Evolutionary conservation across 192 early-diverging fungal genomes (phyloP).

Genomic region (Coemansia sp.): DNA sequence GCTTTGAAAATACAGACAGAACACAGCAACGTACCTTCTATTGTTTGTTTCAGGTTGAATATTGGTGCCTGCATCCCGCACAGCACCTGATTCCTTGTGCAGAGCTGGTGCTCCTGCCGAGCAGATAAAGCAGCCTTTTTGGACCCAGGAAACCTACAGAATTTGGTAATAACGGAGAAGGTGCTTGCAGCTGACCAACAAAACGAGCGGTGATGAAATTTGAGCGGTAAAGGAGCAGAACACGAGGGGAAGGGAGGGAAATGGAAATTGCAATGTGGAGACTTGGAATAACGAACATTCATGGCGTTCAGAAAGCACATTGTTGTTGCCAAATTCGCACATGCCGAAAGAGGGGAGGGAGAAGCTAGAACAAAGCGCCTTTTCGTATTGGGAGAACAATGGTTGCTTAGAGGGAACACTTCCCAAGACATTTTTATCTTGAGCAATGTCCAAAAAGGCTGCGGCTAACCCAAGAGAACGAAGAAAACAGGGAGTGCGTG

Average conservation of each 20-base stretch:
- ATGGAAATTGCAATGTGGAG: background rate
- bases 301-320: slow-evolving; percentile 17
- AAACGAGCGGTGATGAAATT: background rate
- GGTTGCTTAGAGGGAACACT: slow-evolving; percentile 2
- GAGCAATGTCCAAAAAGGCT: slow-evolving; percentile 18
- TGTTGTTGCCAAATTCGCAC: slow-evolving; percentile 25
- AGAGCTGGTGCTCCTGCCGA: background rate
- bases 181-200: background rate
- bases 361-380: slow-evolving; percentile 9
- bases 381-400: slow-evolving; percentile 1
- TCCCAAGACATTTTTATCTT: slow-evolving; percentile 9
- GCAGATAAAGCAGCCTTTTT: background rate
- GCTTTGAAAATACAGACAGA: no score
- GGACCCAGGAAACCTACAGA: slow-evolving; percentile 3
- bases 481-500: slow-evolving; percentile 7
- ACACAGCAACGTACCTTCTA: no score
- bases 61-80: background rate
- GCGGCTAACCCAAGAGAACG: slow-evolving; percentile 3
- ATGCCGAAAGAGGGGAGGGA: slow-evolving; percentile 16
- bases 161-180: background rate
- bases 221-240: background rate
- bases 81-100: background rate
- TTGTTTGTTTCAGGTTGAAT: no score
- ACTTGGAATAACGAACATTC: background rate
- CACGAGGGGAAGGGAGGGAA: background rate